Conservation (phyloP, 2,329 filamentous ascomycete species). For the Fusarium sterilihyphosum region DNA sequence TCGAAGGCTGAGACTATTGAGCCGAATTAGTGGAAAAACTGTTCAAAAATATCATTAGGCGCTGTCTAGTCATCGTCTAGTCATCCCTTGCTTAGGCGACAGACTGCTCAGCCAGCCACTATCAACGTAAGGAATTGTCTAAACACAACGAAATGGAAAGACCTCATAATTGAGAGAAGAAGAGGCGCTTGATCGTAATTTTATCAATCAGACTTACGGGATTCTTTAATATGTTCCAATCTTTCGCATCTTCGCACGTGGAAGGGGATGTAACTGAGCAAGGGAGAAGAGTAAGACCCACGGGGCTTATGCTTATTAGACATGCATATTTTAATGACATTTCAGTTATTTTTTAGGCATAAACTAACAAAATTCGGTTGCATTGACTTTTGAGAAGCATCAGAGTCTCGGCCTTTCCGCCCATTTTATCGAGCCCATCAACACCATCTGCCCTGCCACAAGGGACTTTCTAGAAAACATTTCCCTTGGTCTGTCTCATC, state of each 20-base stretch:
- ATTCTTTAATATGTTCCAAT: accelerated
- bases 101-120: not conserved
- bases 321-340: not conserved
- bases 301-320: not conserved
- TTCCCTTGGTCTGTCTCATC: conserved; percentile 30
- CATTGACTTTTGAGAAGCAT: not conserved
- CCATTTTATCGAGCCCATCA: not conserved
- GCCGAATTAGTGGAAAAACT: not conserved
- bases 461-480: conserved; percentile 9
- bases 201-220: accelerated
- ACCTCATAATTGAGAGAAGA: accelerated
- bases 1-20: not conserved
- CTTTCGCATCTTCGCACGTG: not conserved
- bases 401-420: not conserved
- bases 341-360: not conserved
- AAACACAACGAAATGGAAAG: not conserved
- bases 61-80: not conserved
- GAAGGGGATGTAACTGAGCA: not conserved
- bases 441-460: not conserved
- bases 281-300: not conserved
- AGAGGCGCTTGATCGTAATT: not conserved
- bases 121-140: not conserved
- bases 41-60: not conserved
- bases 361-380: not conserved
- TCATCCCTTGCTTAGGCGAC: not conserved